Evolutionary conservation across 2,329 filamentous ascomycete species (phyloP), one percentile per base, ranked within the genome.

Genomic region (Diaporthe destruens): DNA sequence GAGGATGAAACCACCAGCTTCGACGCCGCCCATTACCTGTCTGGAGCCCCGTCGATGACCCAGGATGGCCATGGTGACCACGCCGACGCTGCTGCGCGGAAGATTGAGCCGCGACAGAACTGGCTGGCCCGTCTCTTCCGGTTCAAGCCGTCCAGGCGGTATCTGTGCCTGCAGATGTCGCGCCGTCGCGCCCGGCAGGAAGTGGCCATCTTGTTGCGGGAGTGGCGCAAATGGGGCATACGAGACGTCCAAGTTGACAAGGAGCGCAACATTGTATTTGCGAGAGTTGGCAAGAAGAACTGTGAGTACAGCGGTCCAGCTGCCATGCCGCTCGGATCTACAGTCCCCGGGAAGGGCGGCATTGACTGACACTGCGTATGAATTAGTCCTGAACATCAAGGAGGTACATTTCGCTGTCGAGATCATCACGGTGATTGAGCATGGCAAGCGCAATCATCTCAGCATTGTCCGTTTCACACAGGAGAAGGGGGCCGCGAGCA

Each of bases 71-170:
- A 81, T 42, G 80, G 81, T 39, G 81, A 80, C 73, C 81, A 81
- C 83, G 83, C 44, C n/a, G 68, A 74, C 80, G 14, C 42, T 44
- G 51, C 42, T n/a, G 47, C 69, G 14, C 87, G 87, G 71, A 87
- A 87, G 81, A 93, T 89, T 78, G 91, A 90, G 74, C 88, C 90
- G 39, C 92, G 91, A 79, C 91, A 94, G 78, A 97, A 93, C 77
- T 98, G 96, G 95, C 89, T 98, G 69, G 92, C 94, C 39, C 93
- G 94, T 20, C 90, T 98, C 57, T 94, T 98, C 84, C 91, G 94
- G 71, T 92, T 98, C 79, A 98, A 96, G 80, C 96, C 96, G 1
- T 93, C 92, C 0, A 92, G 86, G 20, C 90, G 90, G 75, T 88
- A 93, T 36, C 82, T 98, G 20, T 96, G 94, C 80, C 91, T 98